phyloP scores from a whole-genome alignment of 345 rosid species.

The Populus simonii region DNA sequence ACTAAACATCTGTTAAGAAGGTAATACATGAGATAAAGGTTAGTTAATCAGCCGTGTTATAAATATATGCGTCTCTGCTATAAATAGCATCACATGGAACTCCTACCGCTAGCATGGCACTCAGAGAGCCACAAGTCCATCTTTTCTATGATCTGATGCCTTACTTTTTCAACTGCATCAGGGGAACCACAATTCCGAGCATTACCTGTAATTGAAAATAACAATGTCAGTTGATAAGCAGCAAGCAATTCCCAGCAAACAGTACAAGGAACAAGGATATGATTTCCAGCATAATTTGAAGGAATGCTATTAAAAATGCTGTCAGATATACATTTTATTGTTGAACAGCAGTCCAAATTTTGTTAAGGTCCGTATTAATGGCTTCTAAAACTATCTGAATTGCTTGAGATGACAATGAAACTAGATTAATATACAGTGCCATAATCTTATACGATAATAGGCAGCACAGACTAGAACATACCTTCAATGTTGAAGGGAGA shows the following conservation, averaged over 20 bases:
- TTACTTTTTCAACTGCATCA: slow-evolving; percentile 75
- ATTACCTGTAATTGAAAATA: slow-evolving; percentile 45
- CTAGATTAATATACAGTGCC: neutral
- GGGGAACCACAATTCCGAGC: slow-evolving; percentile 77
- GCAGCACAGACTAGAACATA: slow-evolving; percentile 19
- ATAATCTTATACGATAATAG: neutral
- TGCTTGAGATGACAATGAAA: neutral
- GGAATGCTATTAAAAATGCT: neutral
- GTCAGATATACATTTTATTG: neutral
- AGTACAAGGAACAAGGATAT: neutral
- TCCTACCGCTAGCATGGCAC: slow-evolving; percentile 47
- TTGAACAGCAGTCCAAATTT: neutral
- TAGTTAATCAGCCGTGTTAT: slow-evolving; percentile 10
- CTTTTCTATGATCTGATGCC: slow-evolving; percentile 71
- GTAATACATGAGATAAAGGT: slow-evolving; percentile 7
- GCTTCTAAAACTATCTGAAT: neutral
- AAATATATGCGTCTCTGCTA: neutral
- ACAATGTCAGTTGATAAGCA: neutral
- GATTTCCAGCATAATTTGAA: neutral
- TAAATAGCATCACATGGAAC: slow-evolving; percentile 27
- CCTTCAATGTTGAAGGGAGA: slow-evolving; percentile 70
- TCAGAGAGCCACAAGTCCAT: slow-evolving; percentile 91
- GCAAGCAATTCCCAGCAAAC: too few relatives aligned
- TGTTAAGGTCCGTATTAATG: neutral
- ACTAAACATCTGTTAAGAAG: slow-evolving; percentile 20